These are phyloP conservation scores for Torulaspora maleeae DNA, from an alignment of 805 yeast species.

Conservation along the genomic window DNA sequence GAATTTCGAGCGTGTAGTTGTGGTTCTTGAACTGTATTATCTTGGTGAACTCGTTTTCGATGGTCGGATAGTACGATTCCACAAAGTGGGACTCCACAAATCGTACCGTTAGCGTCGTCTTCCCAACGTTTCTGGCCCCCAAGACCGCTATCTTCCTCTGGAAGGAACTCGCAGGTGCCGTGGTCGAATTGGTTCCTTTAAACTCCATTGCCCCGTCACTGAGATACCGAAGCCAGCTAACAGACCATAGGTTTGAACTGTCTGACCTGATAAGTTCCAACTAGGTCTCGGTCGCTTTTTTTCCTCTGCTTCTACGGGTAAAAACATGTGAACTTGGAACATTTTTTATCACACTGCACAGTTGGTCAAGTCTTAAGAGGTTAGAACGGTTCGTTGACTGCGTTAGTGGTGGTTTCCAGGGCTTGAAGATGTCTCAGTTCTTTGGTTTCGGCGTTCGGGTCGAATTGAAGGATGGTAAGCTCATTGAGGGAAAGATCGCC, in stretches of 20 bases:
- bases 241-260: no score
- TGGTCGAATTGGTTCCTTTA: neutral
- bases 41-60: constrained; percentile 78
- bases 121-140: constrained; percentile 84
- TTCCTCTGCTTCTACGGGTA: constrained; percentile 2
- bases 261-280: neutral
- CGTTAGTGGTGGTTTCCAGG: neutral
- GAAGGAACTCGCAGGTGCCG: constrained; percentile 5
- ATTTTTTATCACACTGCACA: neutral
- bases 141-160: constrained; percentile 72
- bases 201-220: neutral
- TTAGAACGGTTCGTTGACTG: neutral
- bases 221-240: no score
- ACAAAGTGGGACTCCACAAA: constrained; percentile 85
- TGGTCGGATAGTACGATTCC: constrained; percentile 86
- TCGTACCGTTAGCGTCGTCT: constrained; percentile 78
- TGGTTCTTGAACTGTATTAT: constrained; percentile 62
- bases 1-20: constrained; percentile 74
- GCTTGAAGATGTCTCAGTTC: constrained; percentile 37
- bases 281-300: neutral
- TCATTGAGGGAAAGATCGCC: constrained; percentile 41
- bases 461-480: constrained; percentile 40
- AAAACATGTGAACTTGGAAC: constrained; percentile 2
- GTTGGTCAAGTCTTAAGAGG: neutral
- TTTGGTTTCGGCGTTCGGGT: constrained; percentile 46